phyloP scores from a whole-genome alignment of 1,284 basidiomycete genomes.

The Phlebopus sp. region DNA sequence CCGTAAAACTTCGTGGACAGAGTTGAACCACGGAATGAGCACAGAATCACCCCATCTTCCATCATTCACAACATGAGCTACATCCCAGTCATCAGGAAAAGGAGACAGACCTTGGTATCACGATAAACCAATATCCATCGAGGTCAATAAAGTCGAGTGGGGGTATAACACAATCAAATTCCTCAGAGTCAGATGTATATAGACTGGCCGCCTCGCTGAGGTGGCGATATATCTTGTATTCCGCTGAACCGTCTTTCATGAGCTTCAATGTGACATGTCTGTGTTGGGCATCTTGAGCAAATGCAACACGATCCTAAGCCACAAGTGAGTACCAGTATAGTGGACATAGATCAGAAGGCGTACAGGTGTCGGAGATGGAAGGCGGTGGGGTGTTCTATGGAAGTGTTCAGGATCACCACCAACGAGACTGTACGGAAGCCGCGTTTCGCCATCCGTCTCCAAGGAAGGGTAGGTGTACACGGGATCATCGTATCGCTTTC shows the following conservation, averaged over 20 bases:
- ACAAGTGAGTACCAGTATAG: no score
- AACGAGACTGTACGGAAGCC: no score
- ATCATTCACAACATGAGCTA: not conserved
- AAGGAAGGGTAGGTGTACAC: no score
- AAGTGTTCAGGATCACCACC: no score
- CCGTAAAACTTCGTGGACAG: slow-evolving; percentile 1
- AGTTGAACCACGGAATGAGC: not conserved
- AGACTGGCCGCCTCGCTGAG: not conserved
- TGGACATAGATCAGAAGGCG: no score
- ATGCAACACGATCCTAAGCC: no score
- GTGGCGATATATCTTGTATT: not conserved
- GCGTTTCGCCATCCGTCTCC: no score
- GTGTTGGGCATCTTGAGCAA: slow-evolving; percentile 2
- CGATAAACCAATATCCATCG: slow-evolving; percentile 15
- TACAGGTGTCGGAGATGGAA: no score
- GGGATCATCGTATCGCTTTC: no score
- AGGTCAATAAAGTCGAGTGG: slow-evolving; percentile 16
- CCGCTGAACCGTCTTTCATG: slow-evolving; percentile 1
- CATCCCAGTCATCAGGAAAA: not conserved
- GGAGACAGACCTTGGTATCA: slow-evolving; percentile 20
- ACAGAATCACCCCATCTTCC: not conserved
- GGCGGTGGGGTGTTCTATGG: no score
- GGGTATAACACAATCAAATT: slow-evolving; percentile 9
- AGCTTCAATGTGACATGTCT: slow-evolving; percentile 6
- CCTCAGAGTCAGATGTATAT: not conserved